These are phyloP conservation scores for Kuraishia ogatae DNA, from an alignment of 805 yeast genomes.

Conservation along the genomic window DNA sequence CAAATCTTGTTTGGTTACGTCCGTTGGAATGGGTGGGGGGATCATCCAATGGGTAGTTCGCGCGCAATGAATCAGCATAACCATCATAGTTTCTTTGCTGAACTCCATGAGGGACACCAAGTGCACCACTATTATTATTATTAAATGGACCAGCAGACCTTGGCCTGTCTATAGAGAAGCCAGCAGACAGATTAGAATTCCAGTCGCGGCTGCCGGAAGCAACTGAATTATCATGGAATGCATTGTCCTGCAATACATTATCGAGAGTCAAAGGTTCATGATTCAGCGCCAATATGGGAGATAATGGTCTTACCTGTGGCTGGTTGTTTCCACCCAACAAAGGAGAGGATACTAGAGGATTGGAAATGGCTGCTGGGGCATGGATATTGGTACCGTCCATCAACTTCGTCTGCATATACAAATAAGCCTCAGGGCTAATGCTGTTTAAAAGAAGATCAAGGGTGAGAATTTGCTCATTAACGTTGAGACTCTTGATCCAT, in stretches of 20 bases:
- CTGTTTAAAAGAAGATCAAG: conserved; percentile 38
- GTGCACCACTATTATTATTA: neutral
- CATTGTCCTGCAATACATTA: conserved; percentile 23
- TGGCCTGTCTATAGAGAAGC: conserved; percentile 1
- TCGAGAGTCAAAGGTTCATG: conserved; percentile 29
- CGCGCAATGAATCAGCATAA: conserved; percentile 14
- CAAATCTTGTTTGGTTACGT: neutral
- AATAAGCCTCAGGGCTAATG: conserved; percentile 34
- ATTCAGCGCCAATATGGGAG: conserved; percentile 22
- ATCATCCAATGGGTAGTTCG: neutral
- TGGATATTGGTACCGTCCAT: conserved; percentile 12
- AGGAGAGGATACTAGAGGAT: conserved; percentile 12
- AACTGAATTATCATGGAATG: neutral
- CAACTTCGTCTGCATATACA: conserved; percentile 33
- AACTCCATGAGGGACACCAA: conserved; percentile 1
- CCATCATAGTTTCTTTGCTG: conserved; percentile 10
- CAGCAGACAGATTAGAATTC: neutral
- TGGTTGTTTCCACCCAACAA: conserved; percentile 13
- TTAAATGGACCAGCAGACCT: conserved; percentile 4
- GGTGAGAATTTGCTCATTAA: conserved; percentile 37
- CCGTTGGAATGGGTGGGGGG: neutral
- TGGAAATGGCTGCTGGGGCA: neutral
- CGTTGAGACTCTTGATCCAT: conserved; percentile 37
- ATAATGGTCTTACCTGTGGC: conserved; percentile 20
- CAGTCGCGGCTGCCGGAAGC: neutral